Conservation (phyloP, 164 flowering plant genomes). For the grape (Vitis vinifera) region ASM3070453v1 NC_081822.1:2589501-2590000, state of each 20-base stretch:
- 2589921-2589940: conserved; percentile 62
- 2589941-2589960: conserved; percentile 44
- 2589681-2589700: conserved; percentile 66
- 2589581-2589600: no score
- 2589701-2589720: conserved; percentile 70
- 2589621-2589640: neutral
- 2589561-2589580: no score
- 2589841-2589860: conserved; percentile 84
- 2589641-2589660: neutral
- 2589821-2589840: conserved; percentile 56
- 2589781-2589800: conserved; percentile 70
- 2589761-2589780: conserved; percentile 62
- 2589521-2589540: neutral
- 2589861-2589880: conserved; percentile 89
- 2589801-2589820: conserved; percentile 29
- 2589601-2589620: no score
- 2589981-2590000: conserved; percentile 97
- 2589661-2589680: neutral
- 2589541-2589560: neutral
- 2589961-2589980: conserved; percentile 38
- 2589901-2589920: conserved; percentile 84
- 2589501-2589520: no score
- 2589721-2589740: conserved; percentile 62
- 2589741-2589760: conserved; percentile 68
- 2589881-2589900: conserved; percentile 73